Base-by-base conservation (phyloP, 2,329 filamentous ascomycete genomes). In the Neopestalotiopsis sp. region DNA sequence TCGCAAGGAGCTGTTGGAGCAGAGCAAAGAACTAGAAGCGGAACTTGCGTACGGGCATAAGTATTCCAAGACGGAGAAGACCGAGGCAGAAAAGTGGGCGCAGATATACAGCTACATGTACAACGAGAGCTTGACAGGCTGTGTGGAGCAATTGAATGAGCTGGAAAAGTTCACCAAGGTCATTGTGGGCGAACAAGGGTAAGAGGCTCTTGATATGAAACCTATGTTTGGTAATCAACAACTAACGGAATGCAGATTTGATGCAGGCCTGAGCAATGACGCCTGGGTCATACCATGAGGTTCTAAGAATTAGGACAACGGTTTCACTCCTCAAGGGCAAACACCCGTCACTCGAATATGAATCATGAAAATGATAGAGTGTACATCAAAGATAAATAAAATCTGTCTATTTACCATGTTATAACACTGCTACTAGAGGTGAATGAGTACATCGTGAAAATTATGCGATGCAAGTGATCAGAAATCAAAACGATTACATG, bases 31-130 rank as follows among this genome's bases (percentile, higher is more conserved):
- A 67, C 76, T 89, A 0, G 86, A 89, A 73, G 76, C 73, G 24
- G 78, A 82, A 57, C 73, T 79, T 40, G 73, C 75, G 68, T 71
- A 70, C 63, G 78, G 75, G 61, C 74, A 72, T 24, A 72, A 70
- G 34, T 63, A 74, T 38, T 72, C 68, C 42, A 65, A 66, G 32
- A 67, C 73, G 42, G 74, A 79, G 49, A 77, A 76, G 64, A 75
- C 76, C 9, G 79, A 81, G 64, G 82, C 74, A 17, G 81, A 81
- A 72, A 84, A 85, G 68, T 88, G 87, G 86, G 83, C 83, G 42
- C 85, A 89, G 73, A 87, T 89, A 68, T 89, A 90, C 74, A 85
- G 84, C 68, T 87, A 85, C 75, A 85, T 83, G 1, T 87, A 87
- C 73, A 85, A 84, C 68, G 83, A 87, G 72, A 86, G 84, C 70